phyloP scores from a whole-genome alignment of 2,329 filamentous ascomycete genomes.

The Lachnellula suecica region DNA sequence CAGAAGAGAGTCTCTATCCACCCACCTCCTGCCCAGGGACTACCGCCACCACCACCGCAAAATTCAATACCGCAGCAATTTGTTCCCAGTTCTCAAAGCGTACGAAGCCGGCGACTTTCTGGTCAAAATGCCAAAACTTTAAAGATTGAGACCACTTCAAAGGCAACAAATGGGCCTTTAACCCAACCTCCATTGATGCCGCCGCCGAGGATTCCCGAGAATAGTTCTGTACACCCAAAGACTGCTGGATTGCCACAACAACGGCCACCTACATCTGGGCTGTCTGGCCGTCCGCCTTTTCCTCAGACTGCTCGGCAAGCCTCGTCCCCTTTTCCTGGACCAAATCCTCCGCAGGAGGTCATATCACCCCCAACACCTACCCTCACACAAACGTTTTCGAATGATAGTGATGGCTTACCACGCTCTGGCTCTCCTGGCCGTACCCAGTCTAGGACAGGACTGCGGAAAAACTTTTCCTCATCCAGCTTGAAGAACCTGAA shows the following conservation, averaged over 20 bases:
- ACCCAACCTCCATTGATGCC: conserved; percentile 27
- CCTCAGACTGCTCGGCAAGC: conserved; percentile 26
- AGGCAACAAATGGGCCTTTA: conserved; percentile 13
- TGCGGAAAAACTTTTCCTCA: conserved; percentile 70
- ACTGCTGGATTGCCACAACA: conserved; percentile 25
- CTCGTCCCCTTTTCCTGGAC: conserved; percentile 26
- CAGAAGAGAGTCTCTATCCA: conserved; percentile 23
- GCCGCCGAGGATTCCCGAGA: conserved; percentile 23
- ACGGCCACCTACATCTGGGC: conserved; percentile 11
- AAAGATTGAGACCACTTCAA: conserved; percentile 76
- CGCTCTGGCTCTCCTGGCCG: conserved; percentile 55
- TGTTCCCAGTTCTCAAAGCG: conserved; percentile 49
- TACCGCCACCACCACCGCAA: conserved; percentile 44
- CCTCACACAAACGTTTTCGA: conserved; percentile 27
- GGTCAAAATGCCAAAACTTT: conserved; percentile 78
- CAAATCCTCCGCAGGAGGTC: conserved; percentile 27
- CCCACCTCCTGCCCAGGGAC: conserved; percentile 25
- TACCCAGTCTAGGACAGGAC: conserved; percentile 39
- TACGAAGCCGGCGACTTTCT: conserved; percentile 76
- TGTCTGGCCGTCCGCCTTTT: conserved; percentile 19
- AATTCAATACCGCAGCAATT: conserved; percentile 31
- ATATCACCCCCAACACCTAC: conserved; percentile 31
- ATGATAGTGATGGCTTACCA: conserved; percentile 33
- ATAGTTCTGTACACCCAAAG: conserved; percentile 23
- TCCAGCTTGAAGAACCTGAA: conserved; percentile 71